Evolutionary conservation across 1,284 basidiomycete species (phyloP).

Genomic region (Amylostereum areolatum): DNA sequence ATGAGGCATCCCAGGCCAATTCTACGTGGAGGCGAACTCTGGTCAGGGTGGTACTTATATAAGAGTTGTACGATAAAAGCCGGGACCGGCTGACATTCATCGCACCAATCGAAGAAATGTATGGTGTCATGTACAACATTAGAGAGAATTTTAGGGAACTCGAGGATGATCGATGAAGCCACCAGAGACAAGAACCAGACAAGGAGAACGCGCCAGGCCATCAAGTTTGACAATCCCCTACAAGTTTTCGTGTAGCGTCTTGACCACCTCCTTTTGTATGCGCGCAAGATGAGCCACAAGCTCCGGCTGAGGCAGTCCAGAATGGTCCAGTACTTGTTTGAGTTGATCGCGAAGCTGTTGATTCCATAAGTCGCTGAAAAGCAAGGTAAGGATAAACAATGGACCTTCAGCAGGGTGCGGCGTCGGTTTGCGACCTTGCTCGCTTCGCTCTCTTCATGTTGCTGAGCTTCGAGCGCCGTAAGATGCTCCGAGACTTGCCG

Average conservation of each 20-base stretch:
- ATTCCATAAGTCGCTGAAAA: constrained; percentile 9
- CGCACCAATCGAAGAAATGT: too few relatives aligned
- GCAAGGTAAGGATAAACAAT: constrained; percentile 1
- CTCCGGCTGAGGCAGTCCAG: neutral
- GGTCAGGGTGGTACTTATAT: too few relatives aligned
- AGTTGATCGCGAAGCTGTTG: constrained; percentile 10
- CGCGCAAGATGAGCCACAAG: neutral
- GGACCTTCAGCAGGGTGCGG: constrained; percentile 64
- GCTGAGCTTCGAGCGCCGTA: constrained; percentile 49
- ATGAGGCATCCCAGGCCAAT: too few relatives aligned
- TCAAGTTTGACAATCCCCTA: neutral
- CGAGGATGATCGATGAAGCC: too few relatives aligned
- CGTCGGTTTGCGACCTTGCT: constrained; percentile 54
- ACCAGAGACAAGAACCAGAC: too few relatives aligned
- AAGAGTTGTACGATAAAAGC: too few relatives aligned
- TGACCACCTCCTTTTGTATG: neutral
- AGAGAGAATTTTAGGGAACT: too few relatives aligned
- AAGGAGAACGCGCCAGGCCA: too few relatives aligned
- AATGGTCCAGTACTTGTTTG: neutral
- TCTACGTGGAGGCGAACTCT: too few relatives aligned
- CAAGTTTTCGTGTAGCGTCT: neutral
- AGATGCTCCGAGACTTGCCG: constrained; percentile 57
- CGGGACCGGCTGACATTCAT: too few relatives aligned
- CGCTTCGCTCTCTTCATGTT: constrained; percentile 54
- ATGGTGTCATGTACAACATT: too few relatives aligned